Evolutionary conservation across 2,329 filamentous ascomycete genomes (phyloP).

Genomic region (Fusarium camptoceras): DNA sequence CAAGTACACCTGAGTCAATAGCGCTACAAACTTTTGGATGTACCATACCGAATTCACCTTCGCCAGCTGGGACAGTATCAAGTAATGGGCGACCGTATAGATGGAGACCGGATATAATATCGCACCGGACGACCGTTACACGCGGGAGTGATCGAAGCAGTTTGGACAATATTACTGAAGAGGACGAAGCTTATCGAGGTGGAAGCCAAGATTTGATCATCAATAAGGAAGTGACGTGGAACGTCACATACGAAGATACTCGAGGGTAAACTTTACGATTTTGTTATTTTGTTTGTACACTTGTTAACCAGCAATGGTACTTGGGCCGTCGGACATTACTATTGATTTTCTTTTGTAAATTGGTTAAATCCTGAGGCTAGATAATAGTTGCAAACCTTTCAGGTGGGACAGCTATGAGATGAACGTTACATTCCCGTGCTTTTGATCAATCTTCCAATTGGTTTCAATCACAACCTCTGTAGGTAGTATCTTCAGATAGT

Average conservation of each 20-base stretch:
- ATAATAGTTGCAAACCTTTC: too few species aligned
- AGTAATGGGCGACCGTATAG: neutral
- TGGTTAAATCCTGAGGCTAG: too few species aligned
- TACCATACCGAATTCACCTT: neutral
- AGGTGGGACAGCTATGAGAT: too few species aligned
- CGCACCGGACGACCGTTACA: neutral
- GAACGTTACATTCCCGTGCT: too few species aligned
- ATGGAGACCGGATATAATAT: conserved; percentile 18
- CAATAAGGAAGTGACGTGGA: conserved; percentile 36
- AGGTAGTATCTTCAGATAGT: too few species aligned
- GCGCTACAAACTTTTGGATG: conserved; percentile 19
- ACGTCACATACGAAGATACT: conserved; percentile 24
- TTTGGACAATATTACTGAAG: conserved; percentile 21
- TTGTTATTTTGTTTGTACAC: rapidly evolving
- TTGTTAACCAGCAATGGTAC: neutral
- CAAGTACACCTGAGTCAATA: conserved; percentile 8
- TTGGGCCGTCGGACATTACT: neutral
- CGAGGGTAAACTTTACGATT: too few species aligned
- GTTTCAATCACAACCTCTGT: too few species aligned
- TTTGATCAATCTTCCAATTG: too few species aligned
- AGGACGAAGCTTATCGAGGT: conserved; percentile 22
- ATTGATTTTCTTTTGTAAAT: rapidly evolving
- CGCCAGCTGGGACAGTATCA: rapidly evolving
- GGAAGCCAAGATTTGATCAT: conserved; percentile 42
- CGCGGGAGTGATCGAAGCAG: conserved; percentile 1